Percentiles rank a stretch among this genome's conserved stretches.
phyloP scores from a whole-genome alignment of 2,329 filamentous ascomycete genomes.

The Plenodomus lindquistii region DNA sequence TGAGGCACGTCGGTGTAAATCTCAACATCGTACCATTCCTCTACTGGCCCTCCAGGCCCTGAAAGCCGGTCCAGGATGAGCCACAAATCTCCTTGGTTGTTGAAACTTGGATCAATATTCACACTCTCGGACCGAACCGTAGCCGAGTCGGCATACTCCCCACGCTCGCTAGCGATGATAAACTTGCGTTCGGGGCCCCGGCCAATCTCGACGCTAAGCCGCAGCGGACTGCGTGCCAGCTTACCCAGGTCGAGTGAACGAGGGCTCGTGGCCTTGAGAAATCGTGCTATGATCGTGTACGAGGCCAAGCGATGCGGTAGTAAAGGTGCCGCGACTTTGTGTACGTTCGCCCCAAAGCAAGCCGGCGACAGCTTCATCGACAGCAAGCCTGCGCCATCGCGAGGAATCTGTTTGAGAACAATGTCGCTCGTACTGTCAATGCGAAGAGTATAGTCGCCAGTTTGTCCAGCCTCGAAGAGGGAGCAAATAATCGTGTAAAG shows the following conservation, averaged over 20 bases:
- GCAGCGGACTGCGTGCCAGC: slow-evolving; percentile 57
- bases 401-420: slow-evolving; percentile 63
- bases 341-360: slow-evolving; percentile 54
- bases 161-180: slow-evolving; percentile 69
- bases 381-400: slow-evolving; percentile 76
- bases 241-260: slow-evolving; percentile 30
- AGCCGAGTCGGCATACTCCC: slow-evolving; percentile 72
- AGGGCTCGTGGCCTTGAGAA: slow-evolving; percentile 39
- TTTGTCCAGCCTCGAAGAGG: slow-evolving; percentile 82
- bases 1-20: slow-evolving; percentile 52
- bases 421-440: slow-evolving; percentile 68
- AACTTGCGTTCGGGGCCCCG: slow-evolving; percentile 69
- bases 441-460: slow-evolving; percentile 73
- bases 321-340: slow-evolving; percentile 59
- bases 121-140: slow-evolving; percentile 71
- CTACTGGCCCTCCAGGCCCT: slow-evolving; percentile 52
- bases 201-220: slow-evolving; percentile 73
- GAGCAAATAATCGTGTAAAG: slow-evolving; percentile 88
- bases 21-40: slow-evolving; percentile 57
- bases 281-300: slow-evolving; percentile 60
- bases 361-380: slow-evolving; percentile 61
- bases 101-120: slow-evolving; percentile 69
- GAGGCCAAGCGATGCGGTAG: slow-evolving; percentile 61
- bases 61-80: slow-evolving; percentile 80
- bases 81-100: slow-evolving; percentile 66